Conservation (phyloP, 2,329 filamentous ascomycete genomes). For the Phaeosphaeriaceae sp. region DNA sequence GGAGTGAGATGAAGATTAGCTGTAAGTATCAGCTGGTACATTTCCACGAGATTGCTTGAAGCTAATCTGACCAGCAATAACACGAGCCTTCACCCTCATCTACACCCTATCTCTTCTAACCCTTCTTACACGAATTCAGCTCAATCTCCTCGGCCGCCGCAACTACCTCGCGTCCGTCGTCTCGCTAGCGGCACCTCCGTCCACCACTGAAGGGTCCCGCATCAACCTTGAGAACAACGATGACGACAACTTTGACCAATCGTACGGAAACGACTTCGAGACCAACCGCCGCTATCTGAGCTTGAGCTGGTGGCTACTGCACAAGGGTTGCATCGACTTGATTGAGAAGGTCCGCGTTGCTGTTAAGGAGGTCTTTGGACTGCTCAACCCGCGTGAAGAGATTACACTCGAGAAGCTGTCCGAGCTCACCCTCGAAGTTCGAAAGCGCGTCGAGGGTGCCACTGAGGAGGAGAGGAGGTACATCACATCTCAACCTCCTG, state of each 20-base stretch:
- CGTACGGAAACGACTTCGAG: constrained; percentile 92
- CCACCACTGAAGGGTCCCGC: constrained; percentile 71
- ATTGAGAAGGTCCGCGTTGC: constrained; percentile 83
- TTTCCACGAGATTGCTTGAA: constrained; percentile 13
- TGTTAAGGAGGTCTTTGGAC: constrained; percentile 89
- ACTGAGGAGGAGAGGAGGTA: constrained; percentile 70
- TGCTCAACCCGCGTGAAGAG: constrained; percentile 86
- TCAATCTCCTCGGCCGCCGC: constrained; percentile 92
- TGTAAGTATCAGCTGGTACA: constrained; percentile 64
- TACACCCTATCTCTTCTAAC: constrained; percentile 91
- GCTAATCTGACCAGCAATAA: constrained; percentile 71
- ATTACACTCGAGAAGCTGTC: constrained; percentile 82
- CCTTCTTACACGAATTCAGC: constrained; percentile 91
- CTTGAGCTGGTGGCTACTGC: constrained; percentile 97
- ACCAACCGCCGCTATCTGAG: constrained; percentile 94
- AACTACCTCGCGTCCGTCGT: constrained; percentile 97
- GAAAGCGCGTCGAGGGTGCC: constrained; percentile 82
- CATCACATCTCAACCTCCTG: constrained; percentile 10
- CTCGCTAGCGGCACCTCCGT: constrained; percentile 75
- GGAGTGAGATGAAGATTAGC: constrained; percentile 96
- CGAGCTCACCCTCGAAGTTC: constrained; percentile 81
- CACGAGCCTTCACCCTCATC: constrained; percentile 86
- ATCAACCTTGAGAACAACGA: constrained; percentile 95
- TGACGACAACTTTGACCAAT: constrained; percentile 82
- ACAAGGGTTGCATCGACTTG: constrained; percentile 85